Percentiles rank a stretch among this genome's conserved stretches.
Conservation (phyloP, 2,329 filamentous ascomycete species). For the Epichloe aotearoae region DNA sequence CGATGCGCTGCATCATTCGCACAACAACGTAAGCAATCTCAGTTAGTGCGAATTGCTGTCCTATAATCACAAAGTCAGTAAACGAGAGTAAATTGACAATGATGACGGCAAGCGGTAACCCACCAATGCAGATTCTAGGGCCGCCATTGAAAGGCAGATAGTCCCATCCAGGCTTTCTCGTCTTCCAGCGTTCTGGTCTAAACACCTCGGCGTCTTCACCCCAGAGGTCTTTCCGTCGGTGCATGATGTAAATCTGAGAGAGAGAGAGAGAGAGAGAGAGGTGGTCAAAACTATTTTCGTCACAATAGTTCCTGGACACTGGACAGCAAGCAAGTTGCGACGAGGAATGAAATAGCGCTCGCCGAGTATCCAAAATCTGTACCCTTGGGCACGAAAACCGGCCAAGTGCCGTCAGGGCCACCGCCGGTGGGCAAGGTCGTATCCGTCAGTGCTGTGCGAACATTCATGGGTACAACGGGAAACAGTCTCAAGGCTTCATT, state of each 20-base stretch:
- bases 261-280: too few species aligned
- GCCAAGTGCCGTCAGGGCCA: slow-evolving; percentile 29
- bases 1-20: slow-evolving; percentile 9
- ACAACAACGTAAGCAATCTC: slow-evolving; percentile 13
- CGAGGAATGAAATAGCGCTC: too few species aligned
- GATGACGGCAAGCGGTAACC: too few species aligned
- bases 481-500: slow-evolving; percentile 31
- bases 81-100: too few species aligned
- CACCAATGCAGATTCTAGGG: slow-evolving; percentile 26
- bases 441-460: slow-evolving; percentile 30
- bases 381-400: slow-evolving; percentile 36
- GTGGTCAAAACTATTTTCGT: too few species aligned
- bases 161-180: slow-evolving; percentile 24
- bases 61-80: too few species aligned
- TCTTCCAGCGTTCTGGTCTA: slow-evolving; percentile 27
- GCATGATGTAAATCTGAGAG: slow-evolving; percentile 20
- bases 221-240: slow-evolving; percentile 24
- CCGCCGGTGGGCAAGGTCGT: slow-evolving; percentile 37
- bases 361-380: slow-evolving; percentile 22
- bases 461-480: slow-evolving; percentile 34
- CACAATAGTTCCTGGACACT: too few species aligned
- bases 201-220: slow-evolving; percentile 26
- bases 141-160: slow-evolving; percentile 35
- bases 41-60: slow-evolving; percentile 12
- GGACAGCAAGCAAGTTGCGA: too few species aligned